Base-by-base conservation (phyloP, 495 filamentous ascomycete species). In the Podospora tetraspora region DNA sequence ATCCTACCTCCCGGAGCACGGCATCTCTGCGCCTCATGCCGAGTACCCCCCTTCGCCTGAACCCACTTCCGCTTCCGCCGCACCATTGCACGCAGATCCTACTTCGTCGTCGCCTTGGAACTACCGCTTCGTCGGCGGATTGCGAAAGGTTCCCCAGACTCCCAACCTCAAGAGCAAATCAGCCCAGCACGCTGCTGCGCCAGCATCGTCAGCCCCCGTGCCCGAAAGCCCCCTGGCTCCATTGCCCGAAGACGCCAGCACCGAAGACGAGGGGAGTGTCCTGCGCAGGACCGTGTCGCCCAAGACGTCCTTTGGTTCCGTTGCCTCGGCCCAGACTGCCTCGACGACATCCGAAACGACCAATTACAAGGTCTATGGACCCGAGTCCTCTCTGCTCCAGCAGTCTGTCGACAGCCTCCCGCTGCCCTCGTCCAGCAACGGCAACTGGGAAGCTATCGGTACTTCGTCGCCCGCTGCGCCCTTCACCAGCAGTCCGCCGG, bases 341-440 rank as follows among this genome's bases (percentile, higher is more conserved):
- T 81, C 83, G 34, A 83, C 81, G 10, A 74, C 79, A 22, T 84
- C 84, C 56, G 84, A 85, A 61, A 82, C 73, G 10, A 77, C 83
- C 19, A 87, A 87, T 74, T 86, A 85, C 80, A 84, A 83, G 71
- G 77, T 85, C 27, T 82, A 84, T 69, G 79, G 80, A 5, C 68
- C 68, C 63, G 74, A 75, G 60, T 72, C 72, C 24, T 74, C 75
- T 4, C 63, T 72, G 8, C 66, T 71, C 8, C 75, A 76, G 27
- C 72, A 80, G 34, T 76, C 79, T 7, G 69, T 34, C 67, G 78
- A 81, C 52, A 80, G 79, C 71, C 74, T 80, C 63, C 67, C 71
- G 29, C 70, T 71, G 21, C 69, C 77, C 43, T 76, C 79, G 10
- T 75, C 77, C 13, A 80, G 76, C 67, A 73, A 74, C 62, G 70